Percentiles rank a stretch among this genome's conserved stretches.
Evolutionary conservation across 371 early-diverging fungal species (phyloP).

Genomic region (Lichtheimia corymbifera): DNA sequence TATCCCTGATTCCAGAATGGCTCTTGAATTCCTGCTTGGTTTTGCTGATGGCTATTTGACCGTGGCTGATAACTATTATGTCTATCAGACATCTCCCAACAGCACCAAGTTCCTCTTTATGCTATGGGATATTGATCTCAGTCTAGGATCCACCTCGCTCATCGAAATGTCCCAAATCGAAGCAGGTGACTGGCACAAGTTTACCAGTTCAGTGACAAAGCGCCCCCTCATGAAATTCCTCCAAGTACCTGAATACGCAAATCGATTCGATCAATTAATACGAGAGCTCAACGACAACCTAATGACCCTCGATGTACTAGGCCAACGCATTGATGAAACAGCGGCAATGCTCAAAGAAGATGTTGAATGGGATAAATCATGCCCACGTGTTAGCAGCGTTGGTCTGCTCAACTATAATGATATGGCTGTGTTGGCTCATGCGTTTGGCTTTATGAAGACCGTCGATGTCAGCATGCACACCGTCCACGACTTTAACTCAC

Average conservation of each 20-base stretch:
- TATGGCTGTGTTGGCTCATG: background rate
- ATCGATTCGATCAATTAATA: slow-evolving; percentile 24
- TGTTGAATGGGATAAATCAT: slow-evolving; percentile 33
- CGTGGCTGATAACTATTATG: slow-evolving; percentile 36
- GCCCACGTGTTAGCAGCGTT: slow-evolving; percentile 17
- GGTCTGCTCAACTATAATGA: background rate
- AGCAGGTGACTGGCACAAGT: slow-evolving; percentile 26
- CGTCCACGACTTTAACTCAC: background rate
- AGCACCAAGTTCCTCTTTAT: slow-evolving; percentile 21
- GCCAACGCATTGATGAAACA: slow-evolving; percentile 22
- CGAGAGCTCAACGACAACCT: slow-evolving; percentile 17
- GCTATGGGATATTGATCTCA: slow-evolving; percentile 33
- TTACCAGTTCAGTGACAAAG: slow-evolving; percentile 16
- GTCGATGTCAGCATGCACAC: background rate
- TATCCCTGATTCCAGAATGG: slow-evolving; percentile 16
- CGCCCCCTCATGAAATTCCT: slow-evolving; percentile 6
- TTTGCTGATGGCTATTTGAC: slow-evolving; percentile 38
- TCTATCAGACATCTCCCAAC: slow-evolving; percentile 13
- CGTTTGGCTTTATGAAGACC: background rate
- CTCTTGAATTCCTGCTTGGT: slow-evolving; percentile 34
- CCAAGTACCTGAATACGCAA: slow-evolving; percentile 19
- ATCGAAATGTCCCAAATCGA: background rate
- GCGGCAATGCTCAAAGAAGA: slow-evolving; percentile 30
- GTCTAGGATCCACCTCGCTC: slow-evolving; percentile 20
- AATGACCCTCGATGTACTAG: slow-evolving; percentile 18